Evolutionary conservation across 805 yeast species (phyloP).

Genomic region (Kodamaea leandrae): DNA sequence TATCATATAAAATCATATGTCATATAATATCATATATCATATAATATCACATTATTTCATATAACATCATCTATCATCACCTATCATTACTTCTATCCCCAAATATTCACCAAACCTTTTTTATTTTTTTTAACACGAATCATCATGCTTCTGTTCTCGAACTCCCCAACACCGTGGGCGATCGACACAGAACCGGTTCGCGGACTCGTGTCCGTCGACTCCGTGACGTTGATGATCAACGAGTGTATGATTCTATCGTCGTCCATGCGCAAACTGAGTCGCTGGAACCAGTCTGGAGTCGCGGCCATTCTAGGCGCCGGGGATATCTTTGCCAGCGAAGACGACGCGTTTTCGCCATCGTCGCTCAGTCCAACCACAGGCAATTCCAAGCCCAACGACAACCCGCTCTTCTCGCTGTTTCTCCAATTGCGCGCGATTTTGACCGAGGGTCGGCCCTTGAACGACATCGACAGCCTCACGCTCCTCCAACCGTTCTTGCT

Average conservation of each 20-base stretch:
- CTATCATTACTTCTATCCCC: too few species aligned
- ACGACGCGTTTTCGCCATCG: conserved; percentile 27
- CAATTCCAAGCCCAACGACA: conserved; percentile 19
- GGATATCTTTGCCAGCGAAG: conserved; percentile 42
- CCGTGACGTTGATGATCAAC: conserved; percentile 77
- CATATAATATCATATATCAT: too few species aligned
- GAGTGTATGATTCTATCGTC: conserved; percentile 86
- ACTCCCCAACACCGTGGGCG: conserved; percentile 5
- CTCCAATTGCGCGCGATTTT: conserved; percentile 74
- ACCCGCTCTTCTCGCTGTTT: conserved; percentile 75
- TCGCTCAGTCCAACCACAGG: conserved; percentile 21
- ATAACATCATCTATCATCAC: too few species aligned
- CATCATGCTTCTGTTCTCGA: conserved; percentile 5
- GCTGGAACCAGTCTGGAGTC: conserved; percentile 74
- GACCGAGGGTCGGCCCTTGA: conserved; percentile 49
- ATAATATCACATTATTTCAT: too few species aligned
- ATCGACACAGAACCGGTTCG: not conserved
- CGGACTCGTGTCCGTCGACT: conserved; percentile 53
- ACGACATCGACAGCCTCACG: conserved; percentile 65
- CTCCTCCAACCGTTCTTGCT: conserved; percentile 83
- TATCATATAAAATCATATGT: too few species aligned
- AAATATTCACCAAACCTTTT: not conserved
- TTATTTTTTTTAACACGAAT: not conserved
- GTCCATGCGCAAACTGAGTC: conserved; percentile 73
- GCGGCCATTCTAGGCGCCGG: conserved; percentile 80